These are phyloP conservation scores for Aspergillus luchuensis DNA, from an alignment of 2,329 filamentous ascomycete genomes.

Conservation along the genomic window DNA sequence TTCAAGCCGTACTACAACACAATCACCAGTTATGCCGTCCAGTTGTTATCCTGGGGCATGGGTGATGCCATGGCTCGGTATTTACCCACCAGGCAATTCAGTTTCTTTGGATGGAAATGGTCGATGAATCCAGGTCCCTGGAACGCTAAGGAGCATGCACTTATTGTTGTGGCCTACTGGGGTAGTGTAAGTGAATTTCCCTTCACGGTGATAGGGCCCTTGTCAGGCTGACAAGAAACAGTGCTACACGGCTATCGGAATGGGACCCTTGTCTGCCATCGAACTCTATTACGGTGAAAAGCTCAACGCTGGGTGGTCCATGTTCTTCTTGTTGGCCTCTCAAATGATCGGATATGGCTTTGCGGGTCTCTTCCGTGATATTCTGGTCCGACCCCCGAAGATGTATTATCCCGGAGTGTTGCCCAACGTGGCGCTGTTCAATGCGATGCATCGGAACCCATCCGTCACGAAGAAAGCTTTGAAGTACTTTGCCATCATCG, in stretches of 20 bases:
- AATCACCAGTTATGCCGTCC: neutral
- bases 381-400: neutral
- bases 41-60: neutral
- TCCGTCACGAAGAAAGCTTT: neutral
- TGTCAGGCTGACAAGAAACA: neutral
- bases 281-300: neutral
- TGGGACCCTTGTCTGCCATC: neutral
- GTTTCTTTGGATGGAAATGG: neutral
- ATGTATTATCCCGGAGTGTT: neutral
- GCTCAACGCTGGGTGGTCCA: neutral
- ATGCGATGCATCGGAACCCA: neutral
- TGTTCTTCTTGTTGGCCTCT: neutral
- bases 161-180: neutral
- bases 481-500: neutral
- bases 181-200: neutral
- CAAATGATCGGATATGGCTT: neutral
- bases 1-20: neutral
- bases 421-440: neutral
- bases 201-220: neutral
- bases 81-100: neutral
- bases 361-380: neutral
- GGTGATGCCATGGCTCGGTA: neutral
- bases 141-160: neutral
- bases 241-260: neutral
- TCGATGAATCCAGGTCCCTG: neutral